Conservation (phyloP, 768 basidiomycete species). For the Auricularia sp. region DNA sequence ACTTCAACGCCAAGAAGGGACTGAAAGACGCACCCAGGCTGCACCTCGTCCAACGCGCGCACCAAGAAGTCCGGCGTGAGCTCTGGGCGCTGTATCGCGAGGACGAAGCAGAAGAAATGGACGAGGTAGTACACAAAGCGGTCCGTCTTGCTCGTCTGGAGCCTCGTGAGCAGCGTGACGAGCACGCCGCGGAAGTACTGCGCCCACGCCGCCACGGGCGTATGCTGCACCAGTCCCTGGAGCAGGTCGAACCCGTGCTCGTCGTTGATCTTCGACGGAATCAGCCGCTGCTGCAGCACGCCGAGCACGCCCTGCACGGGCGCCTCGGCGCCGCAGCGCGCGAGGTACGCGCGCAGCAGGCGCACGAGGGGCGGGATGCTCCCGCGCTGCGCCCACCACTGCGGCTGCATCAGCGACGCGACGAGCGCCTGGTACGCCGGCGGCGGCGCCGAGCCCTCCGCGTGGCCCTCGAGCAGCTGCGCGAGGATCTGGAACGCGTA, state of each 20-base stretch:
- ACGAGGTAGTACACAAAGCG: conserved; percentile 78
- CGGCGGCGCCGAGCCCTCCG: conserved; percentile 6
- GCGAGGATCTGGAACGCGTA: conserved; percentile 96
- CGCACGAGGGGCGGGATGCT: conserved; percentile 90
- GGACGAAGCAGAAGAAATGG: conserved; percentile 63
- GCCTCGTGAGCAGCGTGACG: conserved; percentile 70
- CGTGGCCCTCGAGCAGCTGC: conserved; percentile 85
- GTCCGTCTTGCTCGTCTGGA: conserved; percentile 85
- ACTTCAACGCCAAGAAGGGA: not conserved
- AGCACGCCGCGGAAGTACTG: conserved; percentile 63
- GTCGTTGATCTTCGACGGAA: conserved; percentile 83
- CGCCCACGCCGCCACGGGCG: conserved; percentile 60
- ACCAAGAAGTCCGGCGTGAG: conserved; percentile 75
- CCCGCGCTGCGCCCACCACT: conserved; percentile 88
- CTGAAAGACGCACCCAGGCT: conserved; percentile 53
- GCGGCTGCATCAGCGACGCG: conserved; percentile 73
- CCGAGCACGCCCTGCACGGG: conserved; percentile 64
- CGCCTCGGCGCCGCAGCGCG: conserved; percentile 60
- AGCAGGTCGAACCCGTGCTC: conserved; percentile 86
- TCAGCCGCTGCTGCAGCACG: conserved; percentile 81
- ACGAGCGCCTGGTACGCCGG: conserved; percentile 69
- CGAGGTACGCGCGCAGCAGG: conserved; percentile 74
- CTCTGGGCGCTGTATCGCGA: conserved; percentile 66
- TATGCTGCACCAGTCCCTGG: conserved; percentile 59
- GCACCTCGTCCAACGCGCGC: conserved; percentile 70